Percentiles rank a stretch among this genome's conserved stretches.
phyloP scores from a whole-genome alignment of 225 moss, liverwort and hornwort species.

The Marchantia polymorpha region DNA sequence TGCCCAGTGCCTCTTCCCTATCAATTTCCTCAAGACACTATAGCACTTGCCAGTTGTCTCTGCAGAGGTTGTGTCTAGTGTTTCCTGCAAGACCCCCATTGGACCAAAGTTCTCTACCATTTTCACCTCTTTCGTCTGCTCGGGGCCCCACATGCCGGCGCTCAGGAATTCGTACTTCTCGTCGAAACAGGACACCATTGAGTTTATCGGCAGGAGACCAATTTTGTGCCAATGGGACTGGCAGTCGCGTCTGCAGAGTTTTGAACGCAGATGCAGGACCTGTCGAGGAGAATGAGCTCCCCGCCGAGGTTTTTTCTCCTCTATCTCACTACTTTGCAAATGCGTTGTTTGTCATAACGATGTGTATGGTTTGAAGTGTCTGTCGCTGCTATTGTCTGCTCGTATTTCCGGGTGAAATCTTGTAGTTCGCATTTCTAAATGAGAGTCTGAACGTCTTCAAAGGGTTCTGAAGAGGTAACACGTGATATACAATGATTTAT shows the following conservation, averaged over 20 bases:
- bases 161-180: neutral
- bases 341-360: neutral
- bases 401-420: neutral
- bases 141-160: neutral
- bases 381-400: neutral
- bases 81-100: neutral
- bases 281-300: conserved; percentile 28
- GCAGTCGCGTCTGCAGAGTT: conserved; percentile 32
- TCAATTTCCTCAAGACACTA: conserved; percentile 5
- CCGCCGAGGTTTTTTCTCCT: conserved; percentile 28
- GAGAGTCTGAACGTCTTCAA: no score
- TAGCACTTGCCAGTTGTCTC: neutral
- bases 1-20: neutral
- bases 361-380: neutral
- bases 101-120: conserved; percentile 4
- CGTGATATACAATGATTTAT: no score
- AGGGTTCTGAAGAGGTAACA: no score
- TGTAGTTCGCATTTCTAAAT: neutral
- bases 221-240: neutral
- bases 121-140: neutral
- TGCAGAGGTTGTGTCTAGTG: neutral
- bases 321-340: neutral
- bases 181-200: conserved; percentile 7
- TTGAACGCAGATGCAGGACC: conserved; percentile 45
- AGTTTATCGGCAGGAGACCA: conserved; percentile 10